These are phyloP conservation scores for Russula sp. DNA, from an alignment of 768 basidiomycete genomes.

Conservation along the genomic window DNA sequence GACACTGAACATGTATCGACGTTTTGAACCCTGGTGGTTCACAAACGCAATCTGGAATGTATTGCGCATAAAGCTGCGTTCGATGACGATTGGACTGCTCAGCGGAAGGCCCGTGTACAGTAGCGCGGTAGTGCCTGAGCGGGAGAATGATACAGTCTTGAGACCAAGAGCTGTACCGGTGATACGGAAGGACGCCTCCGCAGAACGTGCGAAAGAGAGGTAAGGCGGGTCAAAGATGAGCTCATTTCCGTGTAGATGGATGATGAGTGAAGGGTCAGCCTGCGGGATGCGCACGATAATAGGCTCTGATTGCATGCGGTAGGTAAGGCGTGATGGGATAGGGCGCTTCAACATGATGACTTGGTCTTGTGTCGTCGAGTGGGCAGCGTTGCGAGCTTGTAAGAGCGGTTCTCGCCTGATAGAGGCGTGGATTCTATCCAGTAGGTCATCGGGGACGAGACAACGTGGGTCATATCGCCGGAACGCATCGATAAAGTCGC, in stretches of 20 bases:
- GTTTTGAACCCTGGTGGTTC: slow-evolving; percentile 57
- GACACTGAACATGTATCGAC: slow-evolving; percentile 94
- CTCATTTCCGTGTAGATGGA: slow-evolving; percentile 84
- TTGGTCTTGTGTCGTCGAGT: slow-evolving; percentile 40
- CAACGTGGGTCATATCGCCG: slow-evolving; percentile 66
- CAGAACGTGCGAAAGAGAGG: slow-evolving; percentile 70
- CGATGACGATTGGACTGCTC: slow-evolving; percentile 71
- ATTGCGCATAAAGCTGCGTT: slow-evolving; percentile 93
- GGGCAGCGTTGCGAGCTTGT: slow-evolving; percentile 53
- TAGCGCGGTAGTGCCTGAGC: slow-evolving; percentile 77
- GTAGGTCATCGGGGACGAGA: slow-evolving; percentile 65
- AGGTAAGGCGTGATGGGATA: slow-evolving; percentile 74
- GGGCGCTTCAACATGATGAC: slow-evolving; percentile 65
- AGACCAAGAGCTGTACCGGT: slow-evolving; percentile 80
- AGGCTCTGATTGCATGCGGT: slow-evolving; percentile 82
- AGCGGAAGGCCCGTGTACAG: slow-evolving; percentile 77
- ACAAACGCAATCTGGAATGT: slow-evolving; percentile 90
- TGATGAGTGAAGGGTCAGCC: slow-evolving; percentile 72
- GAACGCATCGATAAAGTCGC: slow-evolving; percentile 84
- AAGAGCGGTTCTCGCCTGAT: slow-evolving; percentile 65
- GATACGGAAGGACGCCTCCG: slow-evolving; percentile 85
- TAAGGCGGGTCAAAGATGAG: slow-evolving; percentile 82
- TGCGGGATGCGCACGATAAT: slow-evolving; percentile 83
- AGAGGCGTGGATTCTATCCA: slow-evolving; percentile 75
- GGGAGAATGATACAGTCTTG: slow-evolving; percentile 77